Conservation (phyloP, 2,329 filamentous ascomycete genomes). For the Phaeosphaeria sp. region DNA sequence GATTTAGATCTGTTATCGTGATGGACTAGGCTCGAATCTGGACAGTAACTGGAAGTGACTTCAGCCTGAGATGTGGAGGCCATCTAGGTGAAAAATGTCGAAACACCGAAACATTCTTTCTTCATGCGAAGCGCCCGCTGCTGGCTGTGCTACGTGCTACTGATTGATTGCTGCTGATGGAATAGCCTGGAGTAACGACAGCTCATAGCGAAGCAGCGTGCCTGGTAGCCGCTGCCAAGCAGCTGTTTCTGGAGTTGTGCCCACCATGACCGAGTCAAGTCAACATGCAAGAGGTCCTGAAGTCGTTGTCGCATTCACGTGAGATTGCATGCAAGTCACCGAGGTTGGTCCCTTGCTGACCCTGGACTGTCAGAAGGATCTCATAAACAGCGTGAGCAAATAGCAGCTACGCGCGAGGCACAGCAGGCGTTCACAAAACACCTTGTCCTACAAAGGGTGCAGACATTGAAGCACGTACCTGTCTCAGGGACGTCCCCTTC, state of each 20-base stretch:
- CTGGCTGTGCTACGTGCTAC: background rate
- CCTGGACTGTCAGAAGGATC: background rate
- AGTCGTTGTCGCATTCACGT: background rate
- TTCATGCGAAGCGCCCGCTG: conserved; percentile 7
- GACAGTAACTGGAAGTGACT: background rate
- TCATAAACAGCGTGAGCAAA: conserved; percentile 14
- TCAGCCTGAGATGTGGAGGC: background rate
- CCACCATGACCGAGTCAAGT: background rate
- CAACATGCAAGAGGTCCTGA: background rate
- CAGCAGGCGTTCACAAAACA: conserved; percentile 10
- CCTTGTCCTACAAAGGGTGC: conserved; percentile 14
- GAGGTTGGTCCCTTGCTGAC: background rate
- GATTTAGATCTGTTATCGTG: conserved; percentile 56
- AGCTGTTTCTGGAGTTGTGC: background rate
- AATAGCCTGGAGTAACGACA: background rate
- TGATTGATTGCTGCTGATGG: background rate
- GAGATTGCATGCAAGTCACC: conserved; percentile 4
- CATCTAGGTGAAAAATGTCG: conserved; percentile 7
- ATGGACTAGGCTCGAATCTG: background rate
- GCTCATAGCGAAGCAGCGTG: background rate
- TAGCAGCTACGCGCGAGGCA: conserved; percentile 11
- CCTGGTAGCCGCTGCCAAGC: background rate
- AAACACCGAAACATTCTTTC: conserved; percentile 15
- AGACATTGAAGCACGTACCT: conserved; percentile 29
- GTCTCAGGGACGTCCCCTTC: conserved; percentile 13